These are phyloP conservation scores for Leptomonas seymouri DNA, from an alignment of 208 protist genomes.

Conservation along the genomic window DNA sequence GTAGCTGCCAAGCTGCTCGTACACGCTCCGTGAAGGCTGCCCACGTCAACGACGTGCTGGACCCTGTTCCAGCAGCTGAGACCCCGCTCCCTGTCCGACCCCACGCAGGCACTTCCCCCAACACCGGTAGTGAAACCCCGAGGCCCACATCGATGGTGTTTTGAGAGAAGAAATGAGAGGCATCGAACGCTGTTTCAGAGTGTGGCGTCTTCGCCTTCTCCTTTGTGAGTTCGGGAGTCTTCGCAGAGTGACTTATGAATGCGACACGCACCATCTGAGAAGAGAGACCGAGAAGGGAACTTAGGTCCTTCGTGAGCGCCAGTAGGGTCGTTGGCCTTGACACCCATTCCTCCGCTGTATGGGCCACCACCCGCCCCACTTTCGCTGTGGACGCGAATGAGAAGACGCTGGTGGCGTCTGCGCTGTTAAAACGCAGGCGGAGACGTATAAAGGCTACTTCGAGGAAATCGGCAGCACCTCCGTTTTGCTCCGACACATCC, in stretches of 20 bases:
- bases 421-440: background rate
- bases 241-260: background rate
- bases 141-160: constrained; percentile 7
- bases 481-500: constrained; percentile 5
- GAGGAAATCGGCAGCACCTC: background rate
- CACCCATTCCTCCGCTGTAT: constrained; percentile 5
- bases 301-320: constrained; percentile 20
- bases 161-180: no score
- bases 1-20: background rate
- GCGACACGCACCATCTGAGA: constrained; percentile 15
- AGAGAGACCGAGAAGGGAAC: constrained; percentile 23
- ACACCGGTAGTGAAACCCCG: constrained; percentile 5
- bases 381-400: background rate
- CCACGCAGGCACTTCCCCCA: background rate
- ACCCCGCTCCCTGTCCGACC: background rate
- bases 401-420: background rate
- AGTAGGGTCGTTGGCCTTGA: constrained; percentile 15
- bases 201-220: background rate
- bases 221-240: background rate
- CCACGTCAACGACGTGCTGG: background rate
- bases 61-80: background rate
- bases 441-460: constrained; percentile 17
- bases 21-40: background rate
- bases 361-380: background rate
- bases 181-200: no score